Percentiles rank a stretch among this genome's conserved stretches.
Conservation (phyloP, 129 eudicot species). For the sunflower (Helianthus annuus) region HanXRQr2.0-SUNRISE NC_035449.2:11639201-11639700, state of each 20-base stretch:
- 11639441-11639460: conserved; percentile 35
- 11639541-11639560: too few species aligned
- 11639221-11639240: conserved; percentile 3
- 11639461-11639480: conserved; percentile 44
- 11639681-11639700: too few species aligned
- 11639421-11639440: conserved; percentile 40
- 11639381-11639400: conserved; percentile 35
- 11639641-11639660: too few species aligned
- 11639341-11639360: conserved; percentile 17
- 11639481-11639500: conserved; percentile 25
- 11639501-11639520: conserved; percentile 23
- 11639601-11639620: too few species aligned
- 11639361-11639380: conserved; percentile 21
- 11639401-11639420: conserved; percentile 35
- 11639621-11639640: too few species aligned
- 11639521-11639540: too few species aligned
- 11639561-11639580: too few species aligned
- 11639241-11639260: background rate
- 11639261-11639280: too few species aligned
- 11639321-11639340: background rate
- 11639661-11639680: too few species aligned
- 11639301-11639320: too few species aligned
- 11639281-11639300: too few species aligned
- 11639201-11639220: background rate
- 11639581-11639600: too few species aligned